These are phyloP conservation scores for Penstemon newberryi DNA, from an alignment of 257 asterid species.

Conservation along the genomic window DNA sequence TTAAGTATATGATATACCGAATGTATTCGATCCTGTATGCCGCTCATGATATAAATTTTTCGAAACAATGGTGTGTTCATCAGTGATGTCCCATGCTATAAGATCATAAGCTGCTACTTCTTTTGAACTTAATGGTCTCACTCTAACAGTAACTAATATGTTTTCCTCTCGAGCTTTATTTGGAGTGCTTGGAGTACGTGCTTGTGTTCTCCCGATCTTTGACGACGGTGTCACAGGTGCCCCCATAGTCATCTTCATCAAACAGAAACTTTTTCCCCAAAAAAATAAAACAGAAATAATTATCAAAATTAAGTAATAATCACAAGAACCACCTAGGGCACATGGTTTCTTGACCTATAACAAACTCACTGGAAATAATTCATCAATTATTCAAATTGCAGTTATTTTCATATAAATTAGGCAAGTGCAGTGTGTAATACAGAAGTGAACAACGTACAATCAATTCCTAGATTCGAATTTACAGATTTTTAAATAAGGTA, in stretches of 20 bases:
- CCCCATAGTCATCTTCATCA: constrained; percentile 57
- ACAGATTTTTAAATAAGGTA: neutral
- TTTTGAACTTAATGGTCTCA: constrained; percentile 81
- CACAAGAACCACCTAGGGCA: constrained; percentile 13
- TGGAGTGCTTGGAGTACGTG: constrained; percentile 66
- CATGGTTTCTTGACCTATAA: constrained; percentile 3
- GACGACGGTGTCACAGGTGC: constrained; percentile 67
- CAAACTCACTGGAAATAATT: constrained; percentile 10
- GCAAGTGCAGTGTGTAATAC: neutral
- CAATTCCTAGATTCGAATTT: neutral
- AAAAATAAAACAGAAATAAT: constrained; percentile 7
- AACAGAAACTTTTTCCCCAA: constrained; percentile 22
- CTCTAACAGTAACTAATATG: constrained; percentile 84
- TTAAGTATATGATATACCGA: constrained; percentile 47
- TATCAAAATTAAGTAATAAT: neutral
- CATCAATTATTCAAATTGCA: constrained; percentile 11
- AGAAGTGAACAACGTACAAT: neutral
- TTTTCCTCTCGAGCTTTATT: constrained; percentile 67
- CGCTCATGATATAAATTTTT: constrained; percentile 82
- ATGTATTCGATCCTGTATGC: constrained; percentile 60
- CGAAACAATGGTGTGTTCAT: constrained; percentile 66
- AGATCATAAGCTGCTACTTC: constrained; percentile 88
- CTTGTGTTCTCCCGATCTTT: constrained; percentile 61
- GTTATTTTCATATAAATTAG: neutral
- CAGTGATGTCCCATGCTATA: constrained; percentile 76